A percentile compares a stretch with the other conserved stretches of the same genome.
Evolutionary conservation across 768 basidiomycete genomes (phyloP).

Genomic region (Podaxis sp.): DNA sequence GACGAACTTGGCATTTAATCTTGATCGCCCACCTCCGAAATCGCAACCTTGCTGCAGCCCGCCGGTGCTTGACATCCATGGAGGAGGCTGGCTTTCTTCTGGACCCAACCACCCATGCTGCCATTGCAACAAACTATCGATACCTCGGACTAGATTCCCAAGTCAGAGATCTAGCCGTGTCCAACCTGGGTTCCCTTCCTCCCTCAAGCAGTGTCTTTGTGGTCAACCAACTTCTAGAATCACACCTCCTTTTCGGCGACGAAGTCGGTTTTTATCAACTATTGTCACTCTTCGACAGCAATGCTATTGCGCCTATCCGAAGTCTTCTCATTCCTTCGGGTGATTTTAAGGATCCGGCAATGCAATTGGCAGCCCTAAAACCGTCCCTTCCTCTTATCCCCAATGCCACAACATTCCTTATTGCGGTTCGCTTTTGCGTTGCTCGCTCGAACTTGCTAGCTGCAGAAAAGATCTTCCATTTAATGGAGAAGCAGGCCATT

Average conservation of each 20-base stretch:
- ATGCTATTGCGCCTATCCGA: slow-evolving; percentile 6
- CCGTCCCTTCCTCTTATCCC: slow-evolving; percentile 31
- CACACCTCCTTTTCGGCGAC: slow-evolving; percentile 58
- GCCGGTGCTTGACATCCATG: slow-evolving; percentile 57
- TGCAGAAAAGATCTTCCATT: slow-evolving; percentile 45
- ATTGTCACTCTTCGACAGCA: slow-evolving; percentile 46
- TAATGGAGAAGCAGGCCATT: slow-evolving; percentile 44
- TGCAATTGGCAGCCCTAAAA: neutral
- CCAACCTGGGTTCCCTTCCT: slow-evolving; percentile 42
- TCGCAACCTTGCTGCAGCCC: slow-evolving; percentile 57
- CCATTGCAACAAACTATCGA: slow-evolving; percentile 59
- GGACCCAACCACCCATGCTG: slow-evolving; percentile 58
- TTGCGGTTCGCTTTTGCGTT: slow-evolving; percentile 59
- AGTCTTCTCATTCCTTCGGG: neutral
- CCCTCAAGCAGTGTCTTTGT: slow-evolving; percentile 44
- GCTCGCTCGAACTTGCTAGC: slow-evolving; percentile 41
- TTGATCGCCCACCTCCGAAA: slow-evolving; percentile 71
- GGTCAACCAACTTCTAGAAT: slow-evolving; percentile 70
- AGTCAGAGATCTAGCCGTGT: slow-evolving; percentile 53
- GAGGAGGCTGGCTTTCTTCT: slow-evolving; percentile 49
- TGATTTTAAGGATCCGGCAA: neutral
- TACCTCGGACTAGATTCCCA: slow-evolving; percentile 55
- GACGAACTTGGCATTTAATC: slow-evolving; percentile 69
- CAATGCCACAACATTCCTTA: slow-evolving; percentile 60
- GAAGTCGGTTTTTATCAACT: slow-evolving; percentile 43